Conservation (phyloP, 2,329 filamentous ascomycete genomes). For the Zasmidium citrigriseum region DNA sequence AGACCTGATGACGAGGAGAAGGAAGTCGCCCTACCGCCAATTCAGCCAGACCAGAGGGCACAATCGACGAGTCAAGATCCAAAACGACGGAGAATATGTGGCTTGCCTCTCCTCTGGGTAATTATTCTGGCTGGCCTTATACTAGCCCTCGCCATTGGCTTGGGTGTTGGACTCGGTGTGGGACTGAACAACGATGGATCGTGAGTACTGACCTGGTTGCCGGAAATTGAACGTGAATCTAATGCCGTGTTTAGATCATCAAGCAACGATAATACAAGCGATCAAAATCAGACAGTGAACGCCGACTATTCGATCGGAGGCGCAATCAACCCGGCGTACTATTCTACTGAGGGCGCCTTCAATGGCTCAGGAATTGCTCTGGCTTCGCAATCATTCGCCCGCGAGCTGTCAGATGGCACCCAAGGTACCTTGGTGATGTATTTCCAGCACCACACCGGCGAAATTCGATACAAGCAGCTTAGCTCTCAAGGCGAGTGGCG, state of each 20-base stretch:
- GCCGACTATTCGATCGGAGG: conserved; percentile 39
- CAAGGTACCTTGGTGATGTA: conserved; percentile 45
- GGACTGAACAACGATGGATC: conserved; percentile 35
- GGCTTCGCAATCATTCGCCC: conserved; percentile 44
- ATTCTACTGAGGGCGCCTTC: conserved; percentile 45
- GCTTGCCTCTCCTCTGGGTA: conserved; percentile 22
- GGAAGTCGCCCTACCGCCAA: conserved; percentile 28
- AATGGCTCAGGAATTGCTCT: conserved; percentile 51
- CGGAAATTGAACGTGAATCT: not conserved
- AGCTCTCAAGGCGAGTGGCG: conserved; percentile 39
- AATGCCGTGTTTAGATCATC: not conserved
- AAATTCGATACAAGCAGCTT: conserved; percentile 44
- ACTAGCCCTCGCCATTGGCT: conserved; percentile 33
- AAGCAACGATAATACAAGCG: not conserved
- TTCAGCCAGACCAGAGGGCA: conserved; percentile 16
- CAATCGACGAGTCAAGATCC: conserved; percentile 4
- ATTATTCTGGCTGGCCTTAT: conserved; percentile 24
- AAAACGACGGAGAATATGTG: conserved; percentile 23
- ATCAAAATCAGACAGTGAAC: not conserved
- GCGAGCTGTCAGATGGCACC: conserved; percentile 28
- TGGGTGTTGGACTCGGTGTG: conserved; percentile 40
- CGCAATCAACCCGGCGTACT: conserved; percentile 39
- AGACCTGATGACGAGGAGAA: conserved; percentile 30
- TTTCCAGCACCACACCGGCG: conserved; percentile 47
- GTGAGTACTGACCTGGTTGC: conserved; percentile 21